Evolutionary conservation across 2,329 filamentous ascomycete genomes (phyloP).

Genomic region (Ascochyta clinopodiicola): DNA sequence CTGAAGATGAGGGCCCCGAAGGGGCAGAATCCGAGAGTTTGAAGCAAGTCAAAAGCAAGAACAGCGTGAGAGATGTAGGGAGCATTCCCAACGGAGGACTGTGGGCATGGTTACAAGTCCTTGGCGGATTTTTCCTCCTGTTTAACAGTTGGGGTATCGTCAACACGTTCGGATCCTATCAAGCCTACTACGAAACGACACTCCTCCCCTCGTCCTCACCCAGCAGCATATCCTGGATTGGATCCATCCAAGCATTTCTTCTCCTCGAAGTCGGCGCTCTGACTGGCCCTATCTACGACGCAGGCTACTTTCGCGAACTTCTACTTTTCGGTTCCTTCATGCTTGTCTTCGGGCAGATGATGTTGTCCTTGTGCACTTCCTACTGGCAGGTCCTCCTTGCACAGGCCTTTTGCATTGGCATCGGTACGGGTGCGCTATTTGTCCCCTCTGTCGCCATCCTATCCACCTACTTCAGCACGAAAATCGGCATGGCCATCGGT

Average conservation of each 20-base stretch:
- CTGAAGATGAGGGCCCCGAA: background rate
- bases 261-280: slow-evolving; percentile 55
- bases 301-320: slow-evolving; percentile 55
- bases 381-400: slow-evolving; percentile 60
- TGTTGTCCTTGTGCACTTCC: slow-evolving; percentile 55
- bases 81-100: slow-evolving; percentile 56
- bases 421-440: slow-evolving; percentile 54
- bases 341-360: slow-evolving; percentile 59
- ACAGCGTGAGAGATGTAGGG: slow-evolving; percentile 50
- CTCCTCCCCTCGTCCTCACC: slow-evolving; percentile 50
- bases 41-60: slow-evolving; percentile 30
- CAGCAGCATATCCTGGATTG: slow-evolving; percentile 59
- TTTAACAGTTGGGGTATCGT: slow-evolving; percentile 57
- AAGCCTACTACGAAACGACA: slow-evolving; percentile 56
- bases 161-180: slow-evolving; percentile 58
- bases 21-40: slow-evolving; percentile 10
- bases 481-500: slow-evolving; percentile 54
- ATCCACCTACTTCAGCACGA: slow-evolving; percentile 56
- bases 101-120: slow-evolving; percentile 57
- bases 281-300: slow-evolving; percentile 58
- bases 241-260: slow-evolving; percentile 56
- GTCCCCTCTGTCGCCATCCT: slow-evolving; percentile 56
- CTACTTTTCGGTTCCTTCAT: slow-evolving; percentile 53
- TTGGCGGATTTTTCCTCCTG: slow-evolving; percentile 56
- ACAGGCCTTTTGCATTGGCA: slow-evolving; percentile 57